phyloP scores from a whole-genome alignment of 257 asterid genomes.

The Solanum arcanum region DNA sequence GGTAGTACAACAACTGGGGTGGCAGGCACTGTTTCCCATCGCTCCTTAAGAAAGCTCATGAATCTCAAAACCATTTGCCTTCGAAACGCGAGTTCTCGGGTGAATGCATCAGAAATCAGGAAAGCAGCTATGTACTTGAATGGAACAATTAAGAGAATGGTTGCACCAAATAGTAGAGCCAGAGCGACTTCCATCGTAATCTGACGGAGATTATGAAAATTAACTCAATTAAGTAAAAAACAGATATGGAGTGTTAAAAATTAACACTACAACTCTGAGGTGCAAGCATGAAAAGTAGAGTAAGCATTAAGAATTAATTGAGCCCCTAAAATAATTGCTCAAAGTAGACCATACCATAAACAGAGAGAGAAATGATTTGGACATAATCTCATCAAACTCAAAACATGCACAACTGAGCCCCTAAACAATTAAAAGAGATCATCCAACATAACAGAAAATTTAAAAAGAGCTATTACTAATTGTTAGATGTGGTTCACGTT shows the following conservation, averaged over 20 bases:
- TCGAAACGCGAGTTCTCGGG: constrained; percentile 78
- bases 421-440: background rate
- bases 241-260: background rate
- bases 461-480: background rate
- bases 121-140: constrained; percentile 66
- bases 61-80: constrained; percentile 63
- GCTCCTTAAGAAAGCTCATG: constrained; percentile 56
- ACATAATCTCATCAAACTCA: background rate
- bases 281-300: background rate
- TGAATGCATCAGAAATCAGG: constrained; percentile 62
- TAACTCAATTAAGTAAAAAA: background rate
- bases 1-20: constrained; percentile 87
- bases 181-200: constrained; percentile 81
- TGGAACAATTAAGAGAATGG: constrained; percentile 54
- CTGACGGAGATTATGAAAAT: constrained; percentile 15
- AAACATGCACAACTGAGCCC: background rate
- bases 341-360: background rate
- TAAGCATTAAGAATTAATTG: background rate
- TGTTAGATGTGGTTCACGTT: background rate
- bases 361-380: background rate
- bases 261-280: background rate
- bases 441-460: background rate
- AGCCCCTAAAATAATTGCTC: background rate
- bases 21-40: constrained; percentile 88
- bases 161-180: constrained; percentile 47